These are phyloP conservation scores for Pichia insulana DNA, from an alignment of 805 yeast species.

Conservation along the genomic window DNA sequence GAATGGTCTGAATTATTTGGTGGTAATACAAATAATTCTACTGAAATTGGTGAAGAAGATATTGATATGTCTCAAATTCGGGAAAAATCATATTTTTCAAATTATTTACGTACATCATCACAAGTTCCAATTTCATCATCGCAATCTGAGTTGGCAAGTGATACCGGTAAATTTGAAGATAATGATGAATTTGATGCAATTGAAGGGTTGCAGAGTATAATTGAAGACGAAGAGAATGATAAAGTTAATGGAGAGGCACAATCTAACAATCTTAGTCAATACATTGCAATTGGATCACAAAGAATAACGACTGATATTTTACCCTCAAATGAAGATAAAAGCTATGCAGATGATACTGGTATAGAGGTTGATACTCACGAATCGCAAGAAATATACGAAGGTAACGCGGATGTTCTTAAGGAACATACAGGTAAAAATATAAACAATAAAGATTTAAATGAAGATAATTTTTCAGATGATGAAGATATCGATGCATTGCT, in stretches of 20 bases:
- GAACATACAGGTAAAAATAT: too few species aligned
- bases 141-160: background rate
- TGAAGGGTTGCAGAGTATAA: constrained; percentile 1
- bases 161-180: background rate
- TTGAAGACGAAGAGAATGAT: constrained; percentile 1
- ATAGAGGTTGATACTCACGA: too few species aligned
- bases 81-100: constrained; percentile 10
- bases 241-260: background rate
- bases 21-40: background rate
- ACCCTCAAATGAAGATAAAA: too few species aligned
- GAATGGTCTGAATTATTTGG: constrained; percentile 12
- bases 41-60: constrained; percentile 1
- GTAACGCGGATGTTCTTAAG: too few species aligned
- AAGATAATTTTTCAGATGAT: background rate
- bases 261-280: background rate
- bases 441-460: background rate
- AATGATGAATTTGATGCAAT: background rate
- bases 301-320: too few species aligned
- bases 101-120: constrained; percentile 10
- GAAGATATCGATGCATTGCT: constrained; percentile 4
- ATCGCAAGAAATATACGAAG: too few species aligned
- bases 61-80: constrained; percentile 3
- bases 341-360: too few species aligned
- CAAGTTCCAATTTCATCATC: constrained; percentile 7
- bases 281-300: background rate